Percentiles rank a stretch among this genome's conserved stretches.
phyloP scores from a whole-genome alignment of 768 basidiomycete species.

The Chalciporus pseudorubinellus region DNA sequence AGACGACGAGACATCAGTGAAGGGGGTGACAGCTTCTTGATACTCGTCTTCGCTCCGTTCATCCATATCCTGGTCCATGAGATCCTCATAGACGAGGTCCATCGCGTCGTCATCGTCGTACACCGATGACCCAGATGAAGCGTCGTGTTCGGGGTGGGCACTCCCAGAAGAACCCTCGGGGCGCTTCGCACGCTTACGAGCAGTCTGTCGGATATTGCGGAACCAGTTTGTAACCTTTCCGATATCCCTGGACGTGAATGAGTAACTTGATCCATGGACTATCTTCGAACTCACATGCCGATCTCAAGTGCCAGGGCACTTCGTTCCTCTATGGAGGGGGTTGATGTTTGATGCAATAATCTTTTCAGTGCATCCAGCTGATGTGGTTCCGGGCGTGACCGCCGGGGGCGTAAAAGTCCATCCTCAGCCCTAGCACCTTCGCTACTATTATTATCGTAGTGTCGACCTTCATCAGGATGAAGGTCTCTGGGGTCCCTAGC shows the following conservation, averaged over 20 bases:
- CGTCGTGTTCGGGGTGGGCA: conserved; percentile 43
- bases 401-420: conserved; percentile 53
- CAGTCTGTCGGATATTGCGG: conserved; percentile 77
- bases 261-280: conserved; percentile 8
- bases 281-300: conserved; percentile 75
- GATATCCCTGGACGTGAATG: conserved; percentile 54
- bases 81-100: conserved; percentile 45
- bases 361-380: conserved; percentile 75
- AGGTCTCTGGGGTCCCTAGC: conserved; percentile 26
- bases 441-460: conserved; percentile 19
- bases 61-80: conserved; percentile 50
- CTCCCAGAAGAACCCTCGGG: conserved; percentile 39
- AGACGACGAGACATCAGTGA: conserved; percentile 49
- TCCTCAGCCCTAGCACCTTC: conserved; percentile 26
- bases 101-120: conserved; percentile 44
- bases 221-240: conserved; percentile 90
- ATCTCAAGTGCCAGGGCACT: conserved; percentile 69
- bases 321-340: conserved; percentile 79
- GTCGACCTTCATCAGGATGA: conserved; percentile 25
- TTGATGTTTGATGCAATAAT: conserved; percentile 63
- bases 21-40: conserved; percentile 73
- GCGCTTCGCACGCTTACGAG: conserved; percentile 67
- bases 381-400: conserved; percentile 75
- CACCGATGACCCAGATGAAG: conserved; percentile 53
- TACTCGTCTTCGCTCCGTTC: conserved; percentile 65